phyloP scores from a whole-genome alignment of 192 early-diverging fungal species.

The Lobosporangium transversale region DNA sequence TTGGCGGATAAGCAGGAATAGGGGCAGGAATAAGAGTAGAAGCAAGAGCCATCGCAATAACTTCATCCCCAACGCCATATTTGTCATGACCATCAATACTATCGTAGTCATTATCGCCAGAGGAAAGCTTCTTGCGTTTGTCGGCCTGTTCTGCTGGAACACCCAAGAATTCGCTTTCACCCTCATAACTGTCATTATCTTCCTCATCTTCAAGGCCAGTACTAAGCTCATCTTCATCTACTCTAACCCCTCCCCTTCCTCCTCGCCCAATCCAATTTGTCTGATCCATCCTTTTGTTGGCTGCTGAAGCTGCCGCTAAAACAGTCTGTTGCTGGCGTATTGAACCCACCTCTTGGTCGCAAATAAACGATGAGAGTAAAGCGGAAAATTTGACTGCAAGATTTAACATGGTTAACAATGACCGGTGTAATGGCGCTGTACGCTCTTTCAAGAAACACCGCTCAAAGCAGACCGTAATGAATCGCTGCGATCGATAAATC shows the following conservation, averaged over 20 bases:
- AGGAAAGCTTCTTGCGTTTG: too few relatives aligned
- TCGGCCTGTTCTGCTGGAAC: too few relatives aligned
- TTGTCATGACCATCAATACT: neutral
- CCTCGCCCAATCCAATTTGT: neutral
- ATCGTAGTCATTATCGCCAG: conserved; percentile 5
- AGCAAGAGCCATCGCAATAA: conserved; percentile 9
- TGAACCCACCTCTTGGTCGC: conserved; percentile 5
- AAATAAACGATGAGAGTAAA: conserved; percentile 23
- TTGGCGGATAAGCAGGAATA: too few relatives aligned
- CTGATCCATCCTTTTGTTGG: neutral
- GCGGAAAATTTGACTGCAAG: conserved; percentile 33
- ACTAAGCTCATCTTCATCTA: conserved; percentile 12
- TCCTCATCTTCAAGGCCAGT: neutral
- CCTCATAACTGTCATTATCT: neutral
- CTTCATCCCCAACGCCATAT: conserved; percentile 2
- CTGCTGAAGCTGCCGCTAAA: neutral
- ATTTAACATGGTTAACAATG: conserved; percentile 32
- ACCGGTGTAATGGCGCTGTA: conserved; percentile 29
- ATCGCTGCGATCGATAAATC: conserved; percentile 15
- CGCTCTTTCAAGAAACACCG: conserved; percentile 44
- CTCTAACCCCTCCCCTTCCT: conserved; percentile 11
- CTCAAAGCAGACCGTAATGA: conserved; percentile 36
- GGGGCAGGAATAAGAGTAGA: neutral
- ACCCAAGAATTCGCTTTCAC: too few relatives aligned
- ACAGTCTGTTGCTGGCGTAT: neutral